These are phyloP conservation scores for Pseudozyma sp. DNA, from an alignment of 1,284 basidiomycete genomes.

Conservation along the genomic window DNA sequence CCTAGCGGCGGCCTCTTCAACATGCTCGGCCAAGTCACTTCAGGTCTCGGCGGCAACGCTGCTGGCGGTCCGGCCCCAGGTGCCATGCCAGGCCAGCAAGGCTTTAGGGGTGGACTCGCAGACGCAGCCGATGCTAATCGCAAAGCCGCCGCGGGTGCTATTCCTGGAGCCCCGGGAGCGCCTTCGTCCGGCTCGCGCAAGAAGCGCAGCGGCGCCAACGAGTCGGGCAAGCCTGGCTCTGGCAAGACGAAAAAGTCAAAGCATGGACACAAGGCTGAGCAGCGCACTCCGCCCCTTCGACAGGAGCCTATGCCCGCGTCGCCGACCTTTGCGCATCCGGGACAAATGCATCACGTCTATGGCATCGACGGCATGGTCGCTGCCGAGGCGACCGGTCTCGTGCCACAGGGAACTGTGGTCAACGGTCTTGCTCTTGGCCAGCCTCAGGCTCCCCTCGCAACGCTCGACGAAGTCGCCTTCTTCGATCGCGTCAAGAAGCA, in stretches of 20 bases:
- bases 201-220: slow-evolving; percentile 55
- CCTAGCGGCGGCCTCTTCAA: slow-evolving; percentile 69
- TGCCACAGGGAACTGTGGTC: slow-evolving; percentile 45
- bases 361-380: slow-evolving; percentile 60
- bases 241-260: slow-evolving; percentile 64
- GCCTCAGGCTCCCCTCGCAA: slow-evolving; percentile 71
- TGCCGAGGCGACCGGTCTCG: slow-evolving; percentile 51
- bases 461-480: slow-evolving; percentile 89
- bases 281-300: slow-evolving; percentile 48
- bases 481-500: slow-evolving; percentile 91
- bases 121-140: slow-evolving; percentile 70
- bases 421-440: slow-evolving; percentile 52
- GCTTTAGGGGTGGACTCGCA: slow-evolving; percentile 55
- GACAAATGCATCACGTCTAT: slow-evolving; percentile 53
- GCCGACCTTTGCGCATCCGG: slow-evolving; percentile 43
- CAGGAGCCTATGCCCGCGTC: slow-evolving; percentile 43
- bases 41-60: slow-evolving; percentile 50
- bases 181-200: slow-evolving; percentile 44
- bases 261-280: slow-evolving; percentile 57
- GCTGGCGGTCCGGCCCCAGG: slow-evolving; percentile 33
- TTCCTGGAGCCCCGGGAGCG: slow-evolving; percentile 68
- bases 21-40: slow-evolving; percentile 69
- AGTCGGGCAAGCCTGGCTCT: slow-evolving; percentile 36
- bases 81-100: slow-evolving; percentile 27
- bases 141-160: slow-evolving; percentile 76